Percentiles rank a stretch among this genome's conserved stretches.
Evolutionary conservation across 768 basidiomycete genomes (phyloP).

Genomic region (Rhodotorula babjevae): DNA sequence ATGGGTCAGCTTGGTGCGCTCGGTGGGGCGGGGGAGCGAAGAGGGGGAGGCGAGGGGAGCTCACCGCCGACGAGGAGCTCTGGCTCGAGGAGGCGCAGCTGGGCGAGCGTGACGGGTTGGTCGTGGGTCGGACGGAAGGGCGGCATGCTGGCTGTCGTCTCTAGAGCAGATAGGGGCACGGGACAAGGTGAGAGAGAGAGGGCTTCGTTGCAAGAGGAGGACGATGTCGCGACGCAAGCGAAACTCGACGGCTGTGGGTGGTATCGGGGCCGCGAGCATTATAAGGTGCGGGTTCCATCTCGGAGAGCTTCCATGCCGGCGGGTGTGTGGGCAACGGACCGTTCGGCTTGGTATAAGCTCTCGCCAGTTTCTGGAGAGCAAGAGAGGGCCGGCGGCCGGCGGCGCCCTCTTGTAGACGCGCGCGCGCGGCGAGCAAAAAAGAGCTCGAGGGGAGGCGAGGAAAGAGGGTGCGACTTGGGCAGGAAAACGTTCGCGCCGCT

Average conservation of each 20-base stretch:
- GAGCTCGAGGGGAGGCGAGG: too few species aligned
- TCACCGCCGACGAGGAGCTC: slow-evolving; percentile 25
- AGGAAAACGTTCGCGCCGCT: too few species aligned
- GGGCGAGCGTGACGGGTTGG: slow-evolving; percentile 31
- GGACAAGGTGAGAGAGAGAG: neutral
- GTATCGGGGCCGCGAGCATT: neutral
- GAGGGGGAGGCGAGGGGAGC: neutral
- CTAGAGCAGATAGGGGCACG: neutral
- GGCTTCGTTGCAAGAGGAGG: neutral
- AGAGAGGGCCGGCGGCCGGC: neutral
- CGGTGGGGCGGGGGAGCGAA: neutral
- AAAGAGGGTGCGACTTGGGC: too few species aligned
- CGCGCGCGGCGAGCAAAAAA: too few species aligned
- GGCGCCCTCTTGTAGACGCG: neutral
- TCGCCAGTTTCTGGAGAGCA: slow-evolving; percentile 6
- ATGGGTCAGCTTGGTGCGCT: neutral
- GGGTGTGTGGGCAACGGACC: neutral
- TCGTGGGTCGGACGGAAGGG: slow-evolving; percentile 12
- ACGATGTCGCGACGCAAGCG: neutral
- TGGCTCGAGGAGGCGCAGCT: slow-evolving; percentile 26
- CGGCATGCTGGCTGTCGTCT: neutral
- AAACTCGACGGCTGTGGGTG: neutral
- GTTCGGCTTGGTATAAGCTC: slow-evolving; percentile 19
- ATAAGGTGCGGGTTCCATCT: neutral
- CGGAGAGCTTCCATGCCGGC: neutral